phyloP scores from a whole-genome alignment of 768 basidiomycete genomes.

The Leucosporidium creatinivorum region DNA sequence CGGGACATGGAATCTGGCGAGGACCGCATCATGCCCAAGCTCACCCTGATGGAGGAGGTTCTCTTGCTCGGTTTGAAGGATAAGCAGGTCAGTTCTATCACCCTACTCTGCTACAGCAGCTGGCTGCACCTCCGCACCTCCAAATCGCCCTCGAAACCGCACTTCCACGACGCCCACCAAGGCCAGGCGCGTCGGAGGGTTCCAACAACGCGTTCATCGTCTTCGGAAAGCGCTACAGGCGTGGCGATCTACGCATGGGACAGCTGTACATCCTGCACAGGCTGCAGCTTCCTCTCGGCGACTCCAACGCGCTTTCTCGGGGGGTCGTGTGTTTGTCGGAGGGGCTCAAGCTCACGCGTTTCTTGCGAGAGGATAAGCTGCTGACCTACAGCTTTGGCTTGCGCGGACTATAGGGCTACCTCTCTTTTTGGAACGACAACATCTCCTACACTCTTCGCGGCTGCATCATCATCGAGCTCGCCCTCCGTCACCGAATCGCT shows the following conservation, averaged over 20 bases:
- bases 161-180: no score
- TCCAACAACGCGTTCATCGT: no score
- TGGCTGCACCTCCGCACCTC: not conserved
- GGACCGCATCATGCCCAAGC: conserved; percentile 63
- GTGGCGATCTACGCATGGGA: no score
- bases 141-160: not conserved
- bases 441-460: conserved; percentile 98
- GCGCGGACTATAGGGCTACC: conserved; percentile 58
- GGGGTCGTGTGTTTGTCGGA: no score
- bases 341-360: not conserved
- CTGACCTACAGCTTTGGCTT: not conserved
- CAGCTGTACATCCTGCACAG: no score
- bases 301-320: not conserved
- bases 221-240: no score
- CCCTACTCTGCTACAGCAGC: not conserved
- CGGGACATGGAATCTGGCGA: conserved; percentile 65
- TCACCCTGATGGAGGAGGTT: conserved; percentile 97
- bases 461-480: conserved; percentile 94
- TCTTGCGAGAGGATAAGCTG: no score
- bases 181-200: no score
- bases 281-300: not conserved
- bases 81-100: conserved; percentile 62
- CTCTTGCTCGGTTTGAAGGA: conserved; percentile 89
- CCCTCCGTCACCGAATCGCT: conserved; percentile 86
- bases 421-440: conserved; percentile 99